These are phyloP conservation scores for Albifimbria verrucaria DNA, from an alignment of 2,329 filamentous ascomycete species.

Conservation along the genomic window DNA sequence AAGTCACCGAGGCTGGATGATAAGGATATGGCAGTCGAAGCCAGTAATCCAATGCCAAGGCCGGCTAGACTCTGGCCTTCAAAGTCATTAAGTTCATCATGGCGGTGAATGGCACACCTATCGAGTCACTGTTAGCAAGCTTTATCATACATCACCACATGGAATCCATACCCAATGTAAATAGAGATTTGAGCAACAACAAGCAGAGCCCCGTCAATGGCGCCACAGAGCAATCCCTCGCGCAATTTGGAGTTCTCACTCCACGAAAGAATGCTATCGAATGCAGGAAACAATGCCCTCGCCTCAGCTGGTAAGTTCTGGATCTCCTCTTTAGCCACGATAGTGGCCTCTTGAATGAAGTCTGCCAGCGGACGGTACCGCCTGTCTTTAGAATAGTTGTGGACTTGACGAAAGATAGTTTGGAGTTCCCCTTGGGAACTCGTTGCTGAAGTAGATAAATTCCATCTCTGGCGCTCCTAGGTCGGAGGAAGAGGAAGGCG, in stretches of 20 bases:
- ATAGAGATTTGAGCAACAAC: constrained; percentile 34
- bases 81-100: not conserved
- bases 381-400: not conserved
- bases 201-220: constrained; percentile 43
- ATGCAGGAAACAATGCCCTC: constrained; percentile 27
- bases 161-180: constrained; percentile 39
- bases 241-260: constrained; percentile 30
- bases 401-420: not conserved
- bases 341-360: constrained; percentile 4
- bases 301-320: constrained; percentile 7
- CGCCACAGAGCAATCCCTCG: constrained; percentile 35
- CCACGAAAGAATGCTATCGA: constrained; percentile 33
- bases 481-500: not conserved
- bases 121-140: not conserved
- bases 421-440: constrained; percentile 6
- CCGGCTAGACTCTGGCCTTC: constrained; percentile 26
- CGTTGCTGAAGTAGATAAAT: constrained; percentile 7
- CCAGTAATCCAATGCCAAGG: constrained; percentile 42
- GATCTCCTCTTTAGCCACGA: constrained; percentile 1
- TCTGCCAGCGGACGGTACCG: constrained; percentile 1
- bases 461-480: not conserved
- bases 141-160: constrained; percentile 4
- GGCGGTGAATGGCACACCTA: not conserved
- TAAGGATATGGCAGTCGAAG: constrained; percentile 37
- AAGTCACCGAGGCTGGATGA: constrained; percentile 36